Base-by-base conservation (phyloP, 805 yeast genomes). In the Barnettozyma sucrosica region DNA sequence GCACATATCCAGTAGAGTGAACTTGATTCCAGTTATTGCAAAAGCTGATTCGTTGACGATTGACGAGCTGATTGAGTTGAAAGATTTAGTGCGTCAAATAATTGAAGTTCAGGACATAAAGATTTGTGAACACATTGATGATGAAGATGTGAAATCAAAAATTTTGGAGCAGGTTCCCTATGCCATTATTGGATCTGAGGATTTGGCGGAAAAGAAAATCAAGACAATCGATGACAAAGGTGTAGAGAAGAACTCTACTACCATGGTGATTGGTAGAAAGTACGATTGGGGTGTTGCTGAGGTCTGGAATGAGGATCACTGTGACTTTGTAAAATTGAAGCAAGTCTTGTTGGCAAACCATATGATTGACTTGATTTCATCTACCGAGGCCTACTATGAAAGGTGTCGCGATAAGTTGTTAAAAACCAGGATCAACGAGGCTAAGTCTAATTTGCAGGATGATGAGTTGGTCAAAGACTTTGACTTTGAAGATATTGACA, bases 201-300 rank as follows among this genome's bases (percentile, higher is more conserved):
- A 74, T 10, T 66, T 65, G 45, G 75, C 72, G 28, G 55, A 39
- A n/a, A 39, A 39, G 42, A 39, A 25, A 9, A 21, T 39, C 33
- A n/a, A n/a, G 21, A 39, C 59, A 41, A 72, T 72, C 44, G 55
- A 65, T 3, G 67, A 67, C 9, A 81, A 81, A 21, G 41, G 26
- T 3, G 26, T 21, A 28, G 18, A 20, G 18, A 37, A 24, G 42
- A 14, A 25, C 32, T 14, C 16, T 7, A 39, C 32, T 9, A 66
- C 72, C 28, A 51, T 66, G 3, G 85, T 85, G 25, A 73, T 85
- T 52, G 96, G 93, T 16, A 75, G 96, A 58, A 74, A 75, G 59
- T 90, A 89, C 67, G 74, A 70, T 16, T 90, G 97, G 97, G 97
- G 97, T 0, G 65, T 77, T 20, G 86, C 87, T 13, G 96, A 89